Percentiles rank a stretch among this genome's conserved stretches.
These are phyloP conservation scores for Erythrobasidium hasegawianum DNA, from an alignment of 1,284 basidiomycete genomes.

Conservation along the genomic window DNA sequence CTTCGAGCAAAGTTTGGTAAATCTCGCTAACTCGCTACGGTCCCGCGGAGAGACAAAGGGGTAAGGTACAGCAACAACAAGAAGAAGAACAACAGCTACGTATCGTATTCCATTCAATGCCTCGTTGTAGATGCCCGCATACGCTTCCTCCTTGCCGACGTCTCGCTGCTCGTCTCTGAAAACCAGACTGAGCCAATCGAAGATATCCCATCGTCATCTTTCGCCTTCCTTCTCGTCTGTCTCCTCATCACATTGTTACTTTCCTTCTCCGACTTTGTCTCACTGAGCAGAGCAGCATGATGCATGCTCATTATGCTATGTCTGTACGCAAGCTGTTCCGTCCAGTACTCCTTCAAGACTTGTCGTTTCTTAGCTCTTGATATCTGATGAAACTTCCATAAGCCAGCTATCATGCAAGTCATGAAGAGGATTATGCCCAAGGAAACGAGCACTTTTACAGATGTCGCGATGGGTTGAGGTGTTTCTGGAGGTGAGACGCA, in stretches of 20 bases:
- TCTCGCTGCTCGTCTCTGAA: neutral
- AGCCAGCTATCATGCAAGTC: slow-evolving; percentile 6
- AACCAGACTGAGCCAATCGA: neutral
- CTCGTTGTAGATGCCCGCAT: too few species aligned
- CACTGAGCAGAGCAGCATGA: slow-evolving; percentile 2
- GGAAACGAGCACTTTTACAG: slow-evolving; percentile 68
- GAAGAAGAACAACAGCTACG: too few species aligned
- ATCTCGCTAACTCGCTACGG: too few species aligned
- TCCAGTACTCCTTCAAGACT: slow-evolving; percentile 25
- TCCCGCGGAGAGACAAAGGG: too few species aligned
- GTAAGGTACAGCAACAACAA: too few species aligned
- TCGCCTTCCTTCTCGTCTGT: neutral
- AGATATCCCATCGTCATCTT: neutral
- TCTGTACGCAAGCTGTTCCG: slow-evolving; percentile 18
- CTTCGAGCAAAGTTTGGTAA: too few species aligned
- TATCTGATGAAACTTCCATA: slow-evolving; percentile 12
- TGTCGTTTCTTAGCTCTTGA: slow-evolving; percentile 6
- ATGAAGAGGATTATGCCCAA: slow-evolving; percentile 63
- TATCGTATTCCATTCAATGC: too few species aligned
- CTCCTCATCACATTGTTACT: neutral
- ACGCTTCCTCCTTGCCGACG: neutral
- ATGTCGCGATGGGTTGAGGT: slow-evolving; percentile 62
- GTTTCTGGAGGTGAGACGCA: slow-evolving; percentile 63
- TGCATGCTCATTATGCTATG: slow-evolving; percentile 24
- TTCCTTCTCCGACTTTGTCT: neutral